Percentiles rank a stretch among this genome's conserved stretches.
Evolutionary conservation across 164 flowering plant genomes (phyloP).

Genomic region (Taxillus chinensis): DNA sequence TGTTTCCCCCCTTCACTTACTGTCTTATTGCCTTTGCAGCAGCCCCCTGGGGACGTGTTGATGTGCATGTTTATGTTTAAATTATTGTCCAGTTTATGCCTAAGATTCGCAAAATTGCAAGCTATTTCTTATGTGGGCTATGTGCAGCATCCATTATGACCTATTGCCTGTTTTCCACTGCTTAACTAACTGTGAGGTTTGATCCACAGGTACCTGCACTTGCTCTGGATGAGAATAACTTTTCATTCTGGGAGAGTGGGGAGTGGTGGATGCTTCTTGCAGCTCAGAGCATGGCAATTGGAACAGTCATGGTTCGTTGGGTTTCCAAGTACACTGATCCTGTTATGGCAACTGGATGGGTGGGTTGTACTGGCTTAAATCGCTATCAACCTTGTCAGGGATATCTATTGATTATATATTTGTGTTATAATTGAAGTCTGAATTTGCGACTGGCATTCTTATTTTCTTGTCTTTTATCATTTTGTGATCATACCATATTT

Average conservation of each 20-base stretch:
- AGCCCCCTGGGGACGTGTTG: too few relatives aligned
- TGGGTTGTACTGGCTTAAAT: slow-evolving; percentile 21
- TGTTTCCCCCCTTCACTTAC: too few relatives aligned
- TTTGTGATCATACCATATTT: too few relatives aligned
- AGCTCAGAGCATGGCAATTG: slow-evolving; percentile 98
- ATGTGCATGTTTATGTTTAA: too few relatives aligned
- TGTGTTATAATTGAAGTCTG: too few relatives aligned
- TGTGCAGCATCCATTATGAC: background rate
- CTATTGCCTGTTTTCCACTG: background rate
- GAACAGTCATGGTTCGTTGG: slow-evolving; percentile 98
- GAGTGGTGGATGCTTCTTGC: slow-evolving; percentile 99
- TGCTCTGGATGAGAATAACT: slow-evolving; percentile 32
- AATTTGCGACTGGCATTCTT: too few relatives aligned
- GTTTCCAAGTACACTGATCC: slow-evolving; percentile 92
- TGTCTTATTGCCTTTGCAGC: too few relatives aligned
- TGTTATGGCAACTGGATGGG: slow-evolving; percentile 99
- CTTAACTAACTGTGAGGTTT: background rate
- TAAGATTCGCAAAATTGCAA: background rate
- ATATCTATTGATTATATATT: too few relatives aligned
- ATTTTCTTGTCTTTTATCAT: too few relatives aligned
- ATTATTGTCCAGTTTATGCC: background rate
- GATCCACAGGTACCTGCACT: slow-evolving; percentile 59
- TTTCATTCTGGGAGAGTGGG: slow-evolving; percentile 88
- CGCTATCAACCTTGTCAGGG: background rate
- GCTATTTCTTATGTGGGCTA: background rate